A percentile compares a stretch with the other conserved stretches of the same genome.
phyloP scores from a whole-genome alignment of 352 stramenopile genomes.

The Globisporangium nunn region DNA sequence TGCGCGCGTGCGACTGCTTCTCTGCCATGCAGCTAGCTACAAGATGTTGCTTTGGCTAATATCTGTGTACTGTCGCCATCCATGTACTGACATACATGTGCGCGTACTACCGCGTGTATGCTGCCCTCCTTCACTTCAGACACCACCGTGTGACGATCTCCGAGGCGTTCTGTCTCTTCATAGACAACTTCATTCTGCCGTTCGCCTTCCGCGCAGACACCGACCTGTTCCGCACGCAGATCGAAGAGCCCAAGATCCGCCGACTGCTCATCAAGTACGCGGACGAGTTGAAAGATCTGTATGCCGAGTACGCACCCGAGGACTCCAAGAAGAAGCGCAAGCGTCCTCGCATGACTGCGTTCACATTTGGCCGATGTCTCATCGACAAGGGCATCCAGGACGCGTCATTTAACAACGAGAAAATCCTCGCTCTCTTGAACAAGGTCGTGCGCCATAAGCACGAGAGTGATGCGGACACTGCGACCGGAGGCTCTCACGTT shows the following conservation, averaged over 20 bases:
- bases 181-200: constrained; percentile 67
- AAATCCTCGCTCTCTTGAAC: constrained; percentile 46
- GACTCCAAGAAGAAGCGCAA: constrained; percentile 32
- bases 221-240: constrained; percentile 66
- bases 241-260: constrained; percentile 62
- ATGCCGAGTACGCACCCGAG: constrained; percentile 44
- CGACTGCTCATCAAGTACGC: constrained; percentile 52
- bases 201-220: constrained; percentile 68
- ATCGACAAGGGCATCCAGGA: constrained; percentile 56
- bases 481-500: too few relatives aligned
- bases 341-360: constrained; percentile 39
- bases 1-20: neutral
- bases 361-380: constrained; percentile 55
- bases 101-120: too few relatives aligned
- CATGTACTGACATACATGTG: too few relatives aligned
- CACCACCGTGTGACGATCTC: constrained; percentile 60
- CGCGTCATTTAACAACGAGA: constrained; percentile 54
- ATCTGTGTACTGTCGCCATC: too few relatives aligned
- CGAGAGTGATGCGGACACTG: constrained; percentile 7
- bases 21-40: too few relatives aligned
- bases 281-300: constrained; percentile 53
- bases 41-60: too few relatives aligned
- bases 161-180: constrained; percentile 66
- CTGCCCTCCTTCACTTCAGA: constrained; percentile 9
- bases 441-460: constrained; percentile 36